Percentiles rank a stretch among this genome's conserved stretches.
Conservation (phyloP, 2,329 filamentous ascomycete species). For the Hymenoscyphus occultus region DNA sequence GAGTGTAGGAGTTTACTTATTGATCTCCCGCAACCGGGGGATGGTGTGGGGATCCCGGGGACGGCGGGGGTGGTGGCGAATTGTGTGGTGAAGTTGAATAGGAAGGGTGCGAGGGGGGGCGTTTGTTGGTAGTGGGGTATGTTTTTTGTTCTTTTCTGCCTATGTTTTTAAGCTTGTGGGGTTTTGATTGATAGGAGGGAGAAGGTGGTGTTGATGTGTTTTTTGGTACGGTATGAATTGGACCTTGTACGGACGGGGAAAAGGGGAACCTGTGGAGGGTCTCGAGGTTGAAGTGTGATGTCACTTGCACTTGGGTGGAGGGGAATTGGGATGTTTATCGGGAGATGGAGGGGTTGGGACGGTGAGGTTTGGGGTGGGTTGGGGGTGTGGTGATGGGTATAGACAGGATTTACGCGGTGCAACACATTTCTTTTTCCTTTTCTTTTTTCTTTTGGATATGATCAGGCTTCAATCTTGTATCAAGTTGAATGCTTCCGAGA, state of each 20-base stretch:
- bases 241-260: constrained; percentile 6
- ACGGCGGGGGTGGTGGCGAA: constrained; percentile 5
- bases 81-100: constrained; percentile 3
- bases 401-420: too few relatives aligned
- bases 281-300: constrained; percentile 7
- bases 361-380: background rate
- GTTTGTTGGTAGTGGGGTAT: constrained; percentile 44
- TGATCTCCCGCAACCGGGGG: constrained; percentile 5
- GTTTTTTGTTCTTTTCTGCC: constrained; percentile 19
- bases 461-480: background rate
- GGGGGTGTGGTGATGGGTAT: background rate
- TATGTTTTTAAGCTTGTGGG: background rate
- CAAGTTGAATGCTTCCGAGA: background rate
- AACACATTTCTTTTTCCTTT: background rate
- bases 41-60: background rate
- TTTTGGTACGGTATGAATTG: constrained; percentile 8
- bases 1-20: constrained; percentile 4
- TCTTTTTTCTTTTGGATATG: too few relatives aligned
- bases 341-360: background rate
- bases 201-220: background rate
- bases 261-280: constrained; percentile 12
- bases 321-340: constrained; percentile 9
- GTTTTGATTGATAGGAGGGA: background rate
- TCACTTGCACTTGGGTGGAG: constrained; percentile 8
- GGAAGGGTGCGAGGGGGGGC: constrained; percentile 4